phyloP scores from a whole-genome alignment of 2,329 filamentous ascomycete species.

The Neophaeococcomyces aloes region DNA sequence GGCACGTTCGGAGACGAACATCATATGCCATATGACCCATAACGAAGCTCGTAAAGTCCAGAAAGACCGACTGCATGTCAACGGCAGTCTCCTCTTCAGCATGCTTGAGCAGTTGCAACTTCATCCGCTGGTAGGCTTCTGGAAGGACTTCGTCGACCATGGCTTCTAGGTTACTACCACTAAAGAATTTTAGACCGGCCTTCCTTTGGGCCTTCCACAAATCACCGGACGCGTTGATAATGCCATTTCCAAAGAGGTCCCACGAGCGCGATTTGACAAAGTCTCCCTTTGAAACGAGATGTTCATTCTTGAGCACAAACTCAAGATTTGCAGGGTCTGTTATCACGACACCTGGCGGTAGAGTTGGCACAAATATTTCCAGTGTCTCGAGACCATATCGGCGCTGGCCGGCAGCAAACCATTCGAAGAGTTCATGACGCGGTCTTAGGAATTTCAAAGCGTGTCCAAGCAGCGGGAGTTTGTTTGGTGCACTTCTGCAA shows the following conservation, averaged over 20 bases:
- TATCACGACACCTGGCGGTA: conserved; percentile 54
- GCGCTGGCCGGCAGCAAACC: conserved; percentile 51
- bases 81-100: conserved; percentile 28
- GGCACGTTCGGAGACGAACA: conserved; percentile 24
- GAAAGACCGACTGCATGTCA: conserved; percentile 51
- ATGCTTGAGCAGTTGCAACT: conserved; percentile 29
- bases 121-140: conserved; percentile 36
- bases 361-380: conserved; percentile 50
- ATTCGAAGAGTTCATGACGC: conserved; percentile 50
- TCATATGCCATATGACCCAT: conserved; percentile 61
- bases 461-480: conserved; percentile 46
- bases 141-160: conserved; percentile 50
- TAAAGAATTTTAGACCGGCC: conserved; percentile 50
- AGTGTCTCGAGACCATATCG: conserved; percentile 51
- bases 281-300: conserved; percentile 49
- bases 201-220: conserved; percentile 54
- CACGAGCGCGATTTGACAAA: conserved; percentile 52
- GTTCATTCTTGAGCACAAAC: conserved; percentile 52
- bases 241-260: conserved; percentile 56
- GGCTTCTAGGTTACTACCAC: conserved; percentile 45
- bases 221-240: conserved; percentile 57
- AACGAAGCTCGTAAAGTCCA: conserved; percentile 54
- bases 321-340: conserved; percentile 53
- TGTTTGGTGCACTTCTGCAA: conserved; percentile 17
- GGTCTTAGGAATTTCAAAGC: conserved; percentile 51